Conservation (phyloP, 2,329 filamentous ascomycete genomes). For the Claviceps lovelessii region DNA sequence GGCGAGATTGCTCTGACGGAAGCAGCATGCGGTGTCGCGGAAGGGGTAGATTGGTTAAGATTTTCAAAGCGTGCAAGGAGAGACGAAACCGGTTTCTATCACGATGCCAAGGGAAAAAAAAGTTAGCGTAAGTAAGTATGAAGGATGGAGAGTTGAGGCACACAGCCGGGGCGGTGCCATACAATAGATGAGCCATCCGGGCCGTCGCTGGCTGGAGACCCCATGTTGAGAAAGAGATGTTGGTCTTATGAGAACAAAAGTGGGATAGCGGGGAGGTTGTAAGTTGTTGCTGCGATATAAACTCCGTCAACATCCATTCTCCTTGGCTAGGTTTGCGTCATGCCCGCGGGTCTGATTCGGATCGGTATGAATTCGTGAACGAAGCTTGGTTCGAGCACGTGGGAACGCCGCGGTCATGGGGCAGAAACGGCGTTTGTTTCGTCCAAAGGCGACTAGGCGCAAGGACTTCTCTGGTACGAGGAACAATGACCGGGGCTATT, state of each 20-base stretch:
- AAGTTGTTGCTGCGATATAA: conserved; percentile 2
- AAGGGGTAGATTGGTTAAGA: conserved; percentile 27
- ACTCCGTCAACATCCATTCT: conserved; percentile 6
- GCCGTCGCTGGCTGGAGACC: conserved; percentile 31
- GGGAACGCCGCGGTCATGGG: not conserved
- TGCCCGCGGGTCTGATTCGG: not conserved
- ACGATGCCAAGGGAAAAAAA: not conserved
- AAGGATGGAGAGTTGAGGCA: not conserved
- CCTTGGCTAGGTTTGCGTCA: conserved; percentile 3
- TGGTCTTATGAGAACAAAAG: conserved; percentile 8
- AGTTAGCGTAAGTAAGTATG: not conserved
- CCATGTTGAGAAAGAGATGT: conserved; percentile 15
- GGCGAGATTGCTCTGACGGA: conserved; percentile 23
- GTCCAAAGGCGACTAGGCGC: not conserved
- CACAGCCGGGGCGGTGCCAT: conserved; percentile 22
- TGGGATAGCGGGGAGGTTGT: not conserved
- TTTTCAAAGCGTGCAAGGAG: conserved; percentile 71
- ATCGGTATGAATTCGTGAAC: not conserved
- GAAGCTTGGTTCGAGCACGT: not conserved
- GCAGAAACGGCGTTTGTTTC: not conserved
- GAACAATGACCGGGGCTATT: not conserved
- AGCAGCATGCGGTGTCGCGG: conserved; percentile 10
- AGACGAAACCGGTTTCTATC: conserved; percentile 67
- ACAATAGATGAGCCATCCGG: conserved; percentile 67
- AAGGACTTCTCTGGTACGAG: not conserved